These are phyloP conservation scores for Biscutella laevigata DNA, from an alignment of 441 rosid species.

Conservation along the genomic window DNA sequence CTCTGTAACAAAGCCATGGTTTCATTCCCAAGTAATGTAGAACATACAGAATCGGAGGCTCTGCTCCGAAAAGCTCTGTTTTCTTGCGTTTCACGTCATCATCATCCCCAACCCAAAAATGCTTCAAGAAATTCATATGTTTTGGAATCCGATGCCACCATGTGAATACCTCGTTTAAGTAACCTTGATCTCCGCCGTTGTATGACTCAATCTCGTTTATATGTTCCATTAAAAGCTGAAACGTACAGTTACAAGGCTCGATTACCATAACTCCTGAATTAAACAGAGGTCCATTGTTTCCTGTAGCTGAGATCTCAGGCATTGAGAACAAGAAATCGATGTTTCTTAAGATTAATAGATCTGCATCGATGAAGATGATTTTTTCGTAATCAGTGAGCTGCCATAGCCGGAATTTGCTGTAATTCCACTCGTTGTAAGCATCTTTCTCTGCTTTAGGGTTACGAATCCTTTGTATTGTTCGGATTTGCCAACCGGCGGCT, in stretches of 20 bases:
- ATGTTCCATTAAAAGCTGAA: conserved; percentile 78
- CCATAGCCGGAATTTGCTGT: conserved; percentile 90
- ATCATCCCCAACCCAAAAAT: conserved; percentile 82
- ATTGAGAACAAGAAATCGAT: conserved; percentile 74
- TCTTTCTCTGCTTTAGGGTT: conserved; percentile 93
- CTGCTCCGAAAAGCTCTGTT: conserved; percentile 59
- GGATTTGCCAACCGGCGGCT: conserved; percentile 87
- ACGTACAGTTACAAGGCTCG: conserved; percentile 87
- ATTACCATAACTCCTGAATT: conserved; percentile 91
- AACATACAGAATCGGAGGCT: conserved; percentile 68
- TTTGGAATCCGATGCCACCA: conserved; percentile 94
- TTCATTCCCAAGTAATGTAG: conserved; percentile 81
- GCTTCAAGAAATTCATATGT: conserved; percentile 80
- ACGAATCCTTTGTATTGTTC: conserved; percentile 71
- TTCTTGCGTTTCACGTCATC: conserved; percentile 67
- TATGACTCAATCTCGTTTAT: conserved; percentile 79
- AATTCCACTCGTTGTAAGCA: conserved; percentile 93
- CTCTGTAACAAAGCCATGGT: conserved; percentile 82
- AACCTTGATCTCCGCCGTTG: conserved; percentile 92
- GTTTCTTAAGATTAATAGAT: conserved; percentile 72
- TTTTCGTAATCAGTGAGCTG: conserved; percentile 86
- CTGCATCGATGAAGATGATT: conserved; percentile 84
- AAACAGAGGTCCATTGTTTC: conserved; percentile 72
- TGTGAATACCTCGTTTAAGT: conserved; percentile 75
- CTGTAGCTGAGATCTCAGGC: conserved; percentile 94